Evolutionary conservation across 23 red algal species (phyloP), one percentile per base, ranked within the genome.

Genomic region (Gracilaria caudata): DNA sequence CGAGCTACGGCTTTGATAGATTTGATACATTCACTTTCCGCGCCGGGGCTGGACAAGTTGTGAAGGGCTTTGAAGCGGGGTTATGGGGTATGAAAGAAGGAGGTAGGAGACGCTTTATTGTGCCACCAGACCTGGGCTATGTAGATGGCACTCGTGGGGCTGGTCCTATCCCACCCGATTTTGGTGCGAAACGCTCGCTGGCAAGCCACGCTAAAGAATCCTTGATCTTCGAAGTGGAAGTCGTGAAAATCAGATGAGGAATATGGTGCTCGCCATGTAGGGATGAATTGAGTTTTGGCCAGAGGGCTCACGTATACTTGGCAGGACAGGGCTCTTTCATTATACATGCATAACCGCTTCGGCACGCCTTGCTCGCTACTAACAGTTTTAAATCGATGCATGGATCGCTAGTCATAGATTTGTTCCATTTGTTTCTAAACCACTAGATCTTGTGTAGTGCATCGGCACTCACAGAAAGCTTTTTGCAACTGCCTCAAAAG

Each of bases 121-220:
- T 94, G 37, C 84, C 85, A 30, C 92, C 92, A 6, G 38, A 43
- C 14, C 24, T 84, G 37, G 92, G 92, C 70, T 94, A 94, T 35
- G 86, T 90, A 20, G 73, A 63, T 25, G 92, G 92, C 7, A 78
- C 56, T 44, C 51, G 61, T 40, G 47, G 61, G 10, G 66, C 92
- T 17, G 92, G 92, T 30, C 92, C 92, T 9, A 88, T 94, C 0
- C 92, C 92, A 20, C 92, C 92, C 17, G 84, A 87, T 43, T 94
- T 86, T 79, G 92, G 92, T 29, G 86, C 75, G 36, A 81, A 77
- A 56, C 45, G 92, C 35, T 81, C 82, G 23, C 64, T 94, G 24
- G 29, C 63, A 10, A 80, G 66, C 33, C 92, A 94, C 41, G 74
- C 82, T 3, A 68, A 57, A 21, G 92, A 94, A 55, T 35, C 80